These are phyloP conservation scores for Ophiostoma tasmaniense DNA, from an alignment of 2,329 filamentous ascomycete species.

Conservation along the genomic window DNA sequence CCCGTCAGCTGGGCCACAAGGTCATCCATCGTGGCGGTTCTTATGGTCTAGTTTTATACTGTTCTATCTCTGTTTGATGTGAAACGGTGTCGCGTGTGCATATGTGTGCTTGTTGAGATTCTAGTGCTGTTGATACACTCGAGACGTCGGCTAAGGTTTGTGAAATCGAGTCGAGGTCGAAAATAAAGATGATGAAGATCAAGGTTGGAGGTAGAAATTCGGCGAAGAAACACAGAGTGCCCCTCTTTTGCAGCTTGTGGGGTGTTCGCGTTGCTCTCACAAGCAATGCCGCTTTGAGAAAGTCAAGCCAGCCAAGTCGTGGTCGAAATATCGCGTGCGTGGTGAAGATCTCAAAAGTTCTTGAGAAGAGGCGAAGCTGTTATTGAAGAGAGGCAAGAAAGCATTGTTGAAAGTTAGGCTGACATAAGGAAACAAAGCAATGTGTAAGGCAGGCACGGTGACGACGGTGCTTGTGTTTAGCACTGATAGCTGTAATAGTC, in stretches of 20 bases:
- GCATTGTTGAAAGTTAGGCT: not conserved
- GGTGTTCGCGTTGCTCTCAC: not conserved
- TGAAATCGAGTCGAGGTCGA: not conserved
- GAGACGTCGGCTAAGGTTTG: not conserved
- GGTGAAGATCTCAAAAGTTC: not conserved
- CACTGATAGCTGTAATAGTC: not conserved
- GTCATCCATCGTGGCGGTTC: conserved; percentile 52
- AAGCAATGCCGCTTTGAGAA: not conserved
- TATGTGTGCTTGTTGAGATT: not conserved
- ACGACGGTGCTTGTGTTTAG: not conserved
- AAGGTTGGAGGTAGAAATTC: not conserved
- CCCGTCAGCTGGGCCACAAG: conserved; percentile 64
- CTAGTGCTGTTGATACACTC: not conserved
- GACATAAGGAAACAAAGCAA: not conserved
- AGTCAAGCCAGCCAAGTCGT: not conserved
- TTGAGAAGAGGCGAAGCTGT: not conserved
- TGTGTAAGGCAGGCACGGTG: not conserved
- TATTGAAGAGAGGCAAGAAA: not conserved
- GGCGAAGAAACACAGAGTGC: not conserved
- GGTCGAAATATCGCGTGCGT: not conserved
- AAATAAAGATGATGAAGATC: not conserved
- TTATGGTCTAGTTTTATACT: not conserved
- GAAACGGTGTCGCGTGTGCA: not conserved
- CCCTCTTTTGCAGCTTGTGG: conserved; percentile 5
- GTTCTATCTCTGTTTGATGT: too few species aligned